Conservation (phyloP, 805 yeast genomes). For the Lachancea sp. region DNA sequence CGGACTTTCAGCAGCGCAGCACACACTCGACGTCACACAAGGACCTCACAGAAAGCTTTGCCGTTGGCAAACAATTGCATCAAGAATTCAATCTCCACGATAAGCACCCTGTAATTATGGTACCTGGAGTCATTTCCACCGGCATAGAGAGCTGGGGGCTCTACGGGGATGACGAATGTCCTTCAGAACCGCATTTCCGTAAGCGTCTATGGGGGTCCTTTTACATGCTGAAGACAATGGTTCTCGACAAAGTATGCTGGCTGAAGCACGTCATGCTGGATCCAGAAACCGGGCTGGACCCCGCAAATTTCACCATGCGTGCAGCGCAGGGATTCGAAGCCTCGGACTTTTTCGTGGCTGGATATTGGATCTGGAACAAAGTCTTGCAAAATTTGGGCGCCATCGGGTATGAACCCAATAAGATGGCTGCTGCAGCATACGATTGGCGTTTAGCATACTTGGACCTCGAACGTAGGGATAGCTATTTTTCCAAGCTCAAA, state of each 20-base stretch:
- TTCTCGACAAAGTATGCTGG: conserved; percentile 91
- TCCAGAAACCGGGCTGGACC: conserved; percentile 88
- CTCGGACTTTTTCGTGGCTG: conserved; percentile 93
- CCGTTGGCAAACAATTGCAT: conserved; percentile 68
- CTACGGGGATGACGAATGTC: conserved; percentile 70
- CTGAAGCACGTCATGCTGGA: conserved; percentile 84
- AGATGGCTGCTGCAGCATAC: conserved; percentile 85
- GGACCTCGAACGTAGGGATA: conserved; percentile 83
- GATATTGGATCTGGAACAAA: conserved; percentile 98
- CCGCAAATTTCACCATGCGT: conserved; percentile 69
- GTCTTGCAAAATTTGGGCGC: conserved; percentile 91
- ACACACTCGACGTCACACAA: conserved; percentile 15
- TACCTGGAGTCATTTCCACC: conserved; percentile 94
- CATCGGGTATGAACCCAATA: conserved; percentile 87
- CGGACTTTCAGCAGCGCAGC: conserved; percentile 38
- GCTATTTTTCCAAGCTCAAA: conserved; percentile 74
- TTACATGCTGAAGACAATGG: conserved; percentile 89
- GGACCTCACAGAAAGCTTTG: conserved; percentile 74
- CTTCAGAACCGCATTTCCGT: conserved; percentile 76
- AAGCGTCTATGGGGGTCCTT: conserved; percentile 96
- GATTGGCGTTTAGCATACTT: conserved; percentile 93
- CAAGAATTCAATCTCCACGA: conserved; percentile 45
- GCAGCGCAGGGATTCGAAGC: conserved; percentile 97
- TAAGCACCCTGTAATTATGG: conserved; percentile 78
- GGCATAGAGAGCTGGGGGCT: conserved; percentile 94